These are phyloP conservation scores for Kockovaella imperatae DNA, from an alignment of 768 basidiomycete genomes.

Conservation along the genomic window DNA sequence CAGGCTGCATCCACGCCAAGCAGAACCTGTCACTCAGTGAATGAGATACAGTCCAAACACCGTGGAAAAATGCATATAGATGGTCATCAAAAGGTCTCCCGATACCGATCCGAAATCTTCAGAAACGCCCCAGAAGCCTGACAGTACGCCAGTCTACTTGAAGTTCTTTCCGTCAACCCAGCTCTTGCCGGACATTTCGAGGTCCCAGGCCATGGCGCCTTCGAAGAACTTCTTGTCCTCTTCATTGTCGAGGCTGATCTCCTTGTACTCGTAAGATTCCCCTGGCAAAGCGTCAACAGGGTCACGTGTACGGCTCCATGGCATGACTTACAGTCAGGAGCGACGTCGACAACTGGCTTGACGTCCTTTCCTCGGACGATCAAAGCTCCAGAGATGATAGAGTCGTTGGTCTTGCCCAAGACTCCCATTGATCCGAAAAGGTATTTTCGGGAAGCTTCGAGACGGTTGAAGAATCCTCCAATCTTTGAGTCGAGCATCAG, in stretches of 20 bases:
- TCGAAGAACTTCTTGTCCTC: constrained; percentile 48
- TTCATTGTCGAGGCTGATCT: constrained; percentile 63
- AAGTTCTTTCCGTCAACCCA: constrained; percentile 62
- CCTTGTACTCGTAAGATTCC: constrained; percentile 77
- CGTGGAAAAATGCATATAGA: too few species aligned
- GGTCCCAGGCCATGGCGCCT: constrained; percentile 85
- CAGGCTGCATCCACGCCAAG: too few species aligned
- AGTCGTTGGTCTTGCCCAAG: constrained; percentile 69
- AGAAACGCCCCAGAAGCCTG: background rate
- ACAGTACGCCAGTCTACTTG: constrained; percentile 34
- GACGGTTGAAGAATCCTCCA: constrained; percentile 89
- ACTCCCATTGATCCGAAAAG: constrained; percentile 90
- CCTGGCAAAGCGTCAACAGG: constrained; percentile 52
- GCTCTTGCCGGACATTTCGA: constrained; percentile 76
- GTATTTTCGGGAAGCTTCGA: constrained; percentile 95
- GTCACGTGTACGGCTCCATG: background rate
- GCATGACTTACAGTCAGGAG: constrained; percentile 33
- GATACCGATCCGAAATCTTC: background rate
- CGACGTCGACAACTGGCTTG: constrained; percentile 37
- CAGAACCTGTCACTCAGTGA: too few species aligned
- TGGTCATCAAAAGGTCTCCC: too few species aligned
- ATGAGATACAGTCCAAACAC: too few species aligned
- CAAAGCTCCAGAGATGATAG: constrained; percentile 69
- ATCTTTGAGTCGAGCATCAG: constrained; percentile 49
- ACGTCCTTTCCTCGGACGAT: constrained; percentile 65